Conservation (phyloP, 805 yeast species). For the Nakazawaea molendinolei region DNA sequence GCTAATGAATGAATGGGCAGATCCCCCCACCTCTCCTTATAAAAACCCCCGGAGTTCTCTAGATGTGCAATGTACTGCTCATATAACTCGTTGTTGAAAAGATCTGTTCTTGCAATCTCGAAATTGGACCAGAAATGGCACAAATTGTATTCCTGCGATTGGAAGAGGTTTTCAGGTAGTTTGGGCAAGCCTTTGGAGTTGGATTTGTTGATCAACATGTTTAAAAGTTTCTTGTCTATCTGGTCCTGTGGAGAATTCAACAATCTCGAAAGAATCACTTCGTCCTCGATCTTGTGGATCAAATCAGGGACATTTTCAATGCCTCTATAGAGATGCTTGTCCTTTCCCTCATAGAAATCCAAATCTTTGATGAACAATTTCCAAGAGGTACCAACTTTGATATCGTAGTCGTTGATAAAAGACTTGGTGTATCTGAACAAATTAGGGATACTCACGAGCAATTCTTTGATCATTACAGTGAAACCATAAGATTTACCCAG, state of each 20-base stretch:
- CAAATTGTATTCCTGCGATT: constrained; percentile 62
- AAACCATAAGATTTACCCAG: constrained; percentile 76
- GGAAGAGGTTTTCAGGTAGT: constrained; percentile 47
- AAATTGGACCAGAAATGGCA: constrained; percentile 94
- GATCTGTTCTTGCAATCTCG: constrained; percentile 79
- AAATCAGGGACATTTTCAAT: constrained; percentile 20
- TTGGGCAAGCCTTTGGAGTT: constrained; percentile 24
- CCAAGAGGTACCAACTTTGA: constrained; percentile 64
- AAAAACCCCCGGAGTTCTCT: constrained; percentile 77
- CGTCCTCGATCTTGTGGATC: constrained; percentile 19
- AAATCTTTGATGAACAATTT: constrained; percentile 46
- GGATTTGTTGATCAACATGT: constrained; percentile 32
- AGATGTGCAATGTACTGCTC: constrained; percentile 59
- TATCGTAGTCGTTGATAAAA: constrained; percentile 41
- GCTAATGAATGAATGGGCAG: constrained; percentile 93
- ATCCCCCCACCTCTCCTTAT: constrained; percentile 95
- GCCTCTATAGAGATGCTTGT: constrained; percentile 23
- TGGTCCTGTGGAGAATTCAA: constrained; percentile 14
- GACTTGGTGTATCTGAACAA: constrained; percentile 67
- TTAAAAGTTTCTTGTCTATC: too few species aligned
- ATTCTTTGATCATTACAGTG: constrained; percentile 71
- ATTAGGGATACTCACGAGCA: constrained; percentile 76
- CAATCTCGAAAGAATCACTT: constrained; percentile 19
- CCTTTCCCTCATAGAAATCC: constrained; percentile 27
- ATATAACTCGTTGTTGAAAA: constrained; percentile 63